Conservation (phyloP, 169 alveolate genomes). For the Fabrea salina region DNA sequence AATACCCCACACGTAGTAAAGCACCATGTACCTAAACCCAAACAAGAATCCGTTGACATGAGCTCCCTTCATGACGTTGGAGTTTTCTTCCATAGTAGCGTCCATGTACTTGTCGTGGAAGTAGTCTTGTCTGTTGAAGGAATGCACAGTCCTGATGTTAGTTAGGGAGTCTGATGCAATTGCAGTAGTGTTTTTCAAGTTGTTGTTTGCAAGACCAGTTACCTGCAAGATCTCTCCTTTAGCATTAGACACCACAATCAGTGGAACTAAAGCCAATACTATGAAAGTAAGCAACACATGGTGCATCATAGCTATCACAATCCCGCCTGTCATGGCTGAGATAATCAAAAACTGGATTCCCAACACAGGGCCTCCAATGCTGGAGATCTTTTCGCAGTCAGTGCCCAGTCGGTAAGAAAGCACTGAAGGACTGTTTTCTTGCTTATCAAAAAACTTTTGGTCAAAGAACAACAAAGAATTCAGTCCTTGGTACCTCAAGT, state of each 20-base stretch:
- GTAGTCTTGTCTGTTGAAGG: neutral
- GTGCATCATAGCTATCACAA: neutral
- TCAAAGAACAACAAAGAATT: neutral
- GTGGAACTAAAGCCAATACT: neutral
- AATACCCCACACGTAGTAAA: neutral
- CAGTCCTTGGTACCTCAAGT: neutral
- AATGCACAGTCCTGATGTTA: neutral
- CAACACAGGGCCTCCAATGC: constrained; percentile 21
- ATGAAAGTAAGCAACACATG: neutral
- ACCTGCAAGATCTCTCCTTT: neutral
- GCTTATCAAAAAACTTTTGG: neutral
- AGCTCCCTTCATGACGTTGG: neutral
- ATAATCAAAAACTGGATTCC: neutral
- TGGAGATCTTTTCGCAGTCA: constrained; percentile 22
- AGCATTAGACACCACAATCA: constrained; percentile 16
- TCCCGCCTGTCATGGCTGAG: neutral
- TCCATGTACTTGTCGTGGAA: neutral
- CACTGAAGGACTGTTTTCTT: neutral
- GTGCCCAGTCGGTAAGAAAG: neutral
- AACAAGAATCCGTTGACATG: neutral
- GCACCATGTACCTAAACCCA: neutral
- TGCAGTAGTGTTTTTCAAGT: constrained; percentile 13
- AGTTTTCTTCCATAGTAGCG: neutral
- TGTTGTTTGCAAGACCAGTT: neutral
- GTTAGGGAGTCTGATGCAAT: neutral